Evolutionary conservation across 176 grass and related monocot species (phyloP).

Genomic region (Musa schizocarpa): DNA sequence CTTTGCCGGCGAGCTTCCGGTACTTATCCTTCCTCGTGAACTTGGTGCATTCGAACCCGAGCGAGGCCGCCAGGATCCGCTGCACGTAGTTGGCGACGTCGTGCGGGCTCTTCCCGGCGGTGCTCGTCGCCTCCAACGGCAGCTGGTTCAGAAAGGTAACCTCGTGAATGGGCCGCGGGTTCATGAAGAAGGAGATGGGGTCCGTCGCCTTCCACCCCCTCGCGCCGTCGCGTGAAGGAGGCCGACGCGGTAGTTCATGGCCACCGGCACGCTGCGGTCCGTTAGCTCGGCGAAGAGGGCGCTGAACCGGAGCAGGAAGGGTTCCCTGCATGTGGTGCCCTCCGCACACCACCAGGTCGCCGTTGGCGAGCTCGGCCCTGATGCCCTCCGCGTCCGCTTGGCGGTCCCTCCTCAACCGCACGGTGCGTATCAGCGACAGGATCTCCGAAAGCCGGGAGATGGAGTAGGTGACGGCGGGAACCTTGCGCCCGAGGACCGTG

Average conservation of each 20-base stretch:
- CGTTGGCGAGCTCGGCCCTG: conserved; percentile 25
- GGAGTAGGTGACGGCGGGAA: too few relatives aligned
- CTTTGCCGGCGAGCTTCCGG: conserved; percentile 49
- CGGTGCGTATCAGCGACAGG: too few relatives aligned
- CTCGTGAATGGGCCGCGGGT: conserved; percentile 47
- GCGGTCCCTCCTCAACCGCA: too few relatives aligned
- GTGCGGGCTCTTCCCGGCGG: conserved; percentile 47
- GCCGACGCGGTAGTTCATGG: too few relatives aligned
- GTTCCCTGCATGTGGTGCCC: conserved; percentile 91
- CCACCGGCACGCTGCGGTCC: too few relatives aligned
- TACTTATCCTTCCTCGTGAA: conserved; percentile 85
- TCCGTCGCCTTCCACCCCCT: conserved; percentile 79
- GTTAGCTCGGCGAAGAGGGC: conserved; percentile 55
- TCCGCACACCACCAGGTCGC: conserved; percentile 85
- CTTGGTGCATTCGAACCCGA: conserved; percentile 65
- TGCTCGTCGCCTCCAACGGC: conserved; percentile 44
- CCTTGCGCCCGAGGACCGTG: too few relatives aligned
- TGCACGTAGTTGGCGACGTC: conserved; percentile 72
- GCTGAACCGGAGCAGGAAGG: conserved; percentile 76
- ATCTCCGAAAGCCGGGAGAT: too few relatives aligned
- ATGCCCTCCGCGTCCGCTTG: too few relatives aligned
- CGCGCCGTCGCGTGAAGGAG: background rate
- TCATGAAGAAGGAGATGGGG: conserved; percentile 84
- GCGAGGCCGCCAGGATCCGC: conserved; percentile 50
- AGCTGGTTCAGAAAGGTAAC: conserved; percentile 60